Conservation (phyloP, 1,139 yeast genomes). For the Taiozyma sp. region DNA sequence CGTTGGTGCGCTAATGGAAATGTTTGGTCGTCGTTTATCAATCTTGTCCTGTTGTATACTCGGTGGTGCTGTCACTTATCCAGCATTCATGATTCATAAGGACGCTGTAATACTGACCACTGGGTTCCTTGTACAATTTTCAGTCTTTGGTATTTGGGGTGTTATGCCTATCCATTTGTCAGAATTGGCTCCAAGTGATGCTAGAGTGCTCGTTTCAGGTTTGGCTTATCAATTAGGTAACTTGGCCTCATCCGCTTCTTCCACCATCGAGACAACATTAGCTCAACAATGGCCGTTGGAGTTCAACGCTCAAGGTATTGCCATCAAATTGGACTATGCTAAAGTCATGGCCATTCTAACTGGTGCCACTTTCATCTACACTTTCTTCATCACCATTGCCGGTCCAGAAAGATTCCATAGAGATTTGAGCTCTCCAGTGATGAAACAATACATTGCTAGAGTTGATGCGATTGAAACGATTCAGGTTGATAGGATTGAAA, state of each 20-base stretch:
- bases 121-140: constrained; percentile 72
- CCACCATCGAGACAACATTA: constrained; percentile 48
- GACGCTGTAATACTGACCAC: constrained; percentile 60
- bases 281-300: constrained; percentile 18
- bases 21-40: constrained; percentile 44
- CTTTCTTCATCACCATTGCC: constrained; percentile 35
- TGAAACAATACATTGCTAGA: constrained; percentile 19
- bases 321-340: constrained; percentile 27
- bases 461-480: constrained; percentile 8
- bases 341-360: constrained; percentile 53
- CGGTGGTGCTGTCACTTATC: constrained; percentile 50
- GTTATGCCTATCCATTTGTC: constrained; percentile 48
- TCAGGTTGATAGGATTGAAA: constrained; percentile 3
- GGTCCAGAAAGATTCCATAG: constrained; percentile 45
- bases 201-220: constrained; percentile 48
- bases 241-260: constrained; percentile 51
- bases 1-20: constrained; percentile 41
- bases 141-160: constrained; percentile 62
- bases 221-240: constrained; percentile 55
- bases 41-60: constrained; percentile 38
- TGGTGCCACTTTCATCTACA: constrained; percentile 46
- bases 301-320: constrained; percentile 11
- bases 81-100: constrained; percentile 40
- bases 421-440: constrained; percentile 20
- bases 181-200: constrained; percentile 53